Percentiles rank a stretch among this genome's conserved stretches.
Evolutionary conservation across 352 stramenopile genomes (phyloP).

Genomic region (Phytophthora hibernalis): DNA sequence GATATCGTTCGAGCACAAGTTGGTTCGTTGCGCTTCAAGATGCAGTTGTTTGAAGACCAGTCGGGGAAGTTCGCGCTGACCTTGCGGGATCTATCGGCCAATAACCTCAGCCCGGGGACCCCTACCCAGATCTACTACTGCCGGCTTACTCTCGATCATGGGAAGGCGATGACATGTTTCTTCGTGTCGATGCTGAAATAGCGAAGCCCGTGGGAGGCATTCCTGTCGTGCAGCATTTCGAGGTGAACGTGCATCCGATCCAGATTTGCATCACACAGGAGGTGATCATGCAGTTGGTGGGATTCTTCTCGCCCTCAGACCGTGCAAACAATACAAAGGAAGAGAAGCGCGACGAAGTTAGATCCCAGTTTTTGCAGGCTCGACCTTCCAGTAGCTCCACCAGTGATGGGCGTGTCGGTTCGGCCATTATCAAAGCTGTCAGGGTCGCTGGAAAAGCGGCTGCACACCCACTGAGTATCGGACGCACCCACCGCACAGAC

Average conservation of each 20-base stretch:
- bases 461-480: slow-evolving; percentile 54
- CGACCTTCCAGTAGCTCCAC: slow-evolving; percentile 22
- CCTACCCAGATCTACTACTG: slow-evolving; percentile 74
- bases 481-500: slow-evolving; percentile 37
- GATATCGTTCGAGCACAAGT: slow-evolving; percentile 67
- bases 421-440: slow-evolving; percentile 62
- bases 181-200: slow-evolving; percentile 80
- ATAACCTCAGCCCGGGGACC: slow-evolving; percentile 75
- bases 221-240: slow-evolving; percentile 82
- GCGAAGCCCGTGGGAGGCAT: slow-evolving; percentile 62
- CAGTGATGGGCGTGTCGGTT: slow-evolving; percentile 51
- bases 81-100: slow-evolving; percentile 62
- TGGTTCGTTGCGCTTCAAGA: slow-evolving; percentile 56
- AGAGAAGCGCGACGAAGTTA: slow-evolving; percentile 63
- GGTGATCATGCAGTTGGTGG: slow-evolving; percentile 71
- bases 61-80: slow-evolving; percentile 69
- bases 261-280: slow-evolving; percentile 87
- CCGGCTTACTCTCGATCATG: slow-evolving; percentile 50
- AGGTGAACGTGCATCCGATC: slow-evolving; percentile 87
- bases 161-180: slow-evolving; percentile 71
- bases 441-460: slow-evolving; percentile 73
- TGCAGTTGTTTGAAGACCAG: slow-evolving; percentile 77
- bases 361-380: slow-evolving; percentile 69
- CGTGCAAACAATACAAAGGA: slow-evolving; percentile 46
- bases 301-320: slow-evolving; percentile 56